Conservation (phyloP, 2,329 filamentous ascomycete genomes). For the Talaromyces funiculosus region DNA sequence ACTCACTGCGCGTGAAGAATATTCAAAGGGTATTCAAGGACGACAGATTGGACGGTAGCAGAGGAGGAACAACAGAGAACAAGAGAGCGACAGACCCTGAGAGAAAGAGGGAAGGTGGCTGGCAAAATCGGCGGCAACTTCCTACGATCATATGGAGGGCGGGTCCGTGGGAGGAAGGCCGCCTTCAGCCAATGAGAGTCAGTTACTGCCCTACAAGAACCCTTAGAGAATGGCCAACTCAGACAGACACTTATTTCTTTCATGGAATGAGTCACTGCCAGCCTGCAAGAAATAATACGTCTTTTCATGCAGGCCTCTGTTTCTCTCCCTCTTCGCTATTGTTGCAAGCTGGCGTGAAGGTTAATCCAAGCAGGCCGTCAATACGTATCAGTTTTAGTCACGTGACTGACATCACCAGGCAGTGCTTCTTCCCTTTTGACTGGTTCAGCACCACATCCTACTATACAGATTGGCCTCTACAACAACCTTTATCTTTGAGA, state of each 20-base stretch:
- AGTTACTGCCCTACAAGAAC: neutral
- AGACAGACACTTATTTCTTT: neutral
- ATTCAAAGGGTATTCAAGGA: neutral
- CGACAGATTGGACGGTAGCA: neutral
- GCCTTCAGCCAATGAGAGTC: neutral
- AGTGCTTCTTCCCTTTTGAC: too few relatives aligned
- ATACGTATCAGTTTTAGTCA: too few relatives aligned
- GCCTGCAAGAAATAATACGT: neutral
- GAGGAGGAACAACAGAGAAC: neutral
- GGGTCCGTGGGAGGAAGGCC: neutral
- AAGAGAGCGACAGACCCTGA: neutral
- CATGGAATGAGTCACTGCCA: neutral
- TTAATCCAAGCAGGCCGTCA: too few relatives aligned
- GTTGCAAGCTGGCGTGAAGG: neutral
- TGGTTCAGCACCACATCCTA: neutral
- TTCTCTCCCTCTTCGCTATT: neutral
- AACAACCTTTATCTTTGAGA: neutral
- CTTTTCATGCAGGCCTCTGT: neutral
- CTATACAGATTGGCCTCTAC: too few relatives aligned
- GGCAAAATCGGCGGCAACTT: constrained; percentile 1
- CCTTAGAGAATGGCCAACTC: neutral
- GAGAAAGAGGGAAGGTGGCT: constrained; percentile 7
- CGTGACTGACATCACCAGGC: too few relatives aligned
- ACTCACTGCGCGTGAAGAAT: neutral
- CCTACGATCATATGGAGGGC: neutral